These are phyloP conservation scores for Mytilinidion resinicola DNA, from an alignment of 495 filamentous ascomycete genomes.

Conservation along the genomic window DNA sequence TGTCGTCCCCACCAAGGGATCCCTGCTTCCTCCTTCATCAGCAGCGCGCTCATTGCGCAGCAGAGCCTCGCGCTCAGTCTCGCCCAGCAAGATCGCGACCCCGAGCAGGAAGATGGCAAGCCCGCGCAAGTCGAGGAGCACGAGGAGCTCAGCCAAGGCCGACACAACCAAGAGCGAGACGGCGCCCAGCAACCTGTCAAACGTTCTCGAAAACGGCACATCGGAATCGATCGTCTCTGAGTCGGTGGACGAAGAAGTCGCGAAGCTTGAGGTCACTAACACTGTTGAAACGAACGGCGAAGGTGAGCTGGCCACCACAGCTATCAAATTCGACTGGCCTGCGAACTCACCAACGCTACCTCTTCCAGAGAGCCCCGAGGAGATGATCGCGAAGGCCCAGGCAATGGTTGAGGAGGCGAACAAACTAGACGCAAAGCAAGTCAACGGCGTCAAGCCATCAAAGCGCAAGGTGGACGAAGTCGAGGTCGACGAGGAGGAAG, in stretches of 20 bases:
- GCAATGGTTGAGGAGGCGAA: conserved; percentile 81
- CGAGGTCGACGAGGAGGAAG: conserved; percentile 43
- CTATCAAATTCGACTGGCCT: conserved; percentile 73
- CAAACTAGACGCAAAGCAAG: conserved; percentile 45
- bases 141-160: conserved; percentile 49
- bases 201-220: conserved; percentile 40
- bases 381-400: conserved; percentile 79
- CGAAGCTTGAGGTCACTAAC: conserved; percentile 62
- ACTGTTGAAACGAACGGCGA: conserved; percentile 49
- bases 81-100: conserved; percentile 50
- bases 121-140: conserved; percentile 67
- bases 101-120: conserved; percentile 47
- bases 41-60: conserved; percentile 35
- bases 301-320: conserved; percentile 60
- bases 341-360: conserved; percentile 59
- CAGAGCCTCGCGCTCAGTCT: conserved; percentile 45
- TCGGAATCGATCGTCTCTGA: conserved; percentile 21
- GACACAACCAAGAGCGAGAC: conserved; percentile 31
- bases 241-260: conserved; percentile 36
- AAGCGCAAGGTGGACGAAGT: conserved; percentile 86
- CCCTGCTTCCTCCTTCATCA: conserved; percentile 36
- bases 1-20: conserved; percentile 36
- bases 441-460: conserved; percentile 8
- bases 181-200: conserved; percentile 38
- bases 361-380: conserved; percentile 63